A percentile compares a stretch with the other conserved stretches of the same genome.
phyloP scores from a whole-genome alignment of 108 stramenopile genomes.

The Bacterosira constricta region DNA sequence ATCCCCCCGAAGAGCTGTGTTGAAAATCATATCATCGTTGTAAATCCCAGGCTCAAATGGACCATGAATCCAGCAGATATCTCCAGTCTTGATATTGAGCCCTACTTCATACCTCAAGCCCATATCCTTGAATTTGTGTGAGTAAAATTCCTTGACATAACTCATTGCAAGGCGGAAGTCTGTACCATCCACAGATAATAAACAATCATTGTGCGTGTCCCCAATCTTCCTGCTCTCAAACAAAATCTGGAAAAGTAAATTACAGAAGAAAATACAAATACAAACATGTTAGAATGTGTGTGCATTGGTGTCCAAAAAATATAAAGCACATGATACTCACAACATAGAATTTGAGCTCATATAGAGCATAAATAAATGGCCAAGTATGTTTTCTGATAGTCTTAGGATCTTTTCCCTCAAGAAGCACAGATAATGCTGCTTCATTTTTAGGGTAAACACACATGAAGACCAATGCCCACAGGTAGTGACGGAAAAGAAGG shows the following conservation, averaged over 20 bases:
- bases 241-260: conserved; percentile 6
- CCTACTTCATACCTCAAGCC: conserved; percentile 41
- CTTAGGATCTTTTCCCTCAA: conserved; percentile 11
- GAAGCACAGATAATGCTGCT: background rate
- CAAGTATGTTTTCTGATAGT: conserved; percentile 6
- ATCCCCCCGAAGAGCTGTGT: background rate
- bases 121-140: conserved; percentile 23
- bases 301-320: background rate
- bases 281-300: too few species aligned
- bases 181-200: conserved; percentile 7
- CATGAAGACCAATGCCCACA: conserved; percentile 21
- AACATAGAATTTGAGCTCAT: background rate
- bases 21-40: conserved; percentile 34
- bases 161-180: conserved; percentile 16
- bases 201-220: background rate
- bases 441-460: conserved; percentile 11
- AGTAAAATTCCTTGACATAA: background rate
- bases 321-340: background rate
- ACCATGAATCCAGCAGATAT: conserved; percentile 37
- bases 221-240: conserved; percentile 6
- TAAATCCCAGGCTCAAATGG: conserved; percentile 29
- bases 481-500: background rate
- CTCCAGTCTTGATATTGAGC: conserved; percentile 14
- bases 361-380: conserved; percentile 6
- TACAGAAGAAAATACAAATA: background rate